phyloP scores from a whole-genome alignment of 2,329 filamentous ascomycete species.

The Diplodia sapinea region DNA sequence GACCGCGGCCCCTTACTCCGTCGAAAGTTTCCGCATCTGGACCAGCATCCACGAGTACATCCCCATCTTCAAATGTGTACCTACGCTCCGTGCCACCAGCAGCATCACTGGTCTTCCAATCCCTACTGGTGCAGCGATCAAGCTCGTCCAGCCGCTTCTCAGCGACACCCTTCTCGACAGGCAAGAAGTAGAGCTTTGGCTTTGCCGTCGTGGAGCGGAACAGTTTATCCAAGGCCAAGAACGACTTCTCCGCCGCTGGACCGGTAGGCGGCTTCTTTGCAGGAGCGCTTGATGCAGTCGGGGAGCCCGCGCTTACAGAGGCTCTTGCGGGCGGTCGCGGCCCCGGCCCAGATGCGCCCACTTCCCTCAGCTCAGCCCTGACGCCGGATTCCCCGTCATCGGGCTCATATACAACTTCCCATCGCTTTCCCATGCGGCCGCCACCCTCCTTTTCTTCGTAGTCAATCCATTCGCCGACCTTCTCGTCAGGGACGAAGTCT shows the following conservation, averaged over 20 bases:
- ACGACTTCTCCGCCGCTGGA: constrained; percentile 42
- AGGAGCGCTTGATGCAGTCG: background rate
- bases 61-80: constrained; percentile 53
- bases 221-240: constrained; percentile 64
- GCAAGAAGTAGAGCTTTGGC: constrained; percentile 69
- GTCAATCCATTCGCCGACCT: constrained; percentile 75
- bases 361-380: constrained; percentile 63
- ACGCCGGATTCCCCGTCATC: constrained; percentile 42
- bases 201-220: constrained; percentile 66
- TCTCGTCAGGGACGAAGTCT: constrained; percentile 83
- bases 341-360: constrained; percentile 36
- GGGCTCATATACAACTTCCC: constrained; percentile 71
- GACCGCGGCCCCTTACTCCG: constrained; percentile 33
- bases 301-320: constrained; percentile 15
- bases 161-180: constrained; percentile 69
- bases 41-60: constrained; percentile 51
- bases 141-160: constrained; percentile 68
- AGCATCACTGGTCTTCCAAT: constrained; percentile 43
- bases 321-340: constrained; percentile 23
- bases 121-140: constrained; percentile 51
- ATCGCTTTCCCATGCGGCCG: constrained; percentile 58
- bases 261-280: constrained; percentile 31
- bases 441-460: constrained; percentile 62
- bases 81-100: constrained; percentile 39
- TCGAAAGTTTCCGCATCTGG: constrained; percentile 40